Evolutionary conservation across 768 basidiomycete genomes (phyloP), one percentile per base, ranked within the genome.

Genomic region (Mycena sanguinolenta): DNA sequence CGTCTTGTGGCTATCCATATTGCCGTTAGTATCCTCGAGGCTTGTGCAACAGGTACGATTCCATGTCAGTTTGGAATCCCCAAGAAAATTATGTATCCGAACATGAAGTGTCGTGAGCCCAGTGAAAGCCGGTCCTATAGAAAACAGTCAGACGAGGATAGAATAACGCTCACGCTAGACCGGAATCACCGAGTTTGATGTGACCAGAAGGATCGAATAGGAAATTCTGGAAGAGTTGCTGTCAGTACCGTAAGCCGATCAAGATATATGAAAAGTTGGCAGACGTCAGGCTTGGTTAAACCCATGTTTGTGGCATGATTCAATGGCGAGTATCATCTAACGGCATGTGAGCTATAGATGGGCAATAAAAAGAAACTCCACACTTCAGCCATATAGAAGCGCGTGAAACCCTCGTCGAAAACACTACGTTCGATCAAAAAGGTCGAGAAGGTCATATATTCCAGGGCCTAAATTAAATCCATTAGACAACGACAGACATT

Each of bases 91-190:
- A 69, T 65, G 65, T 76, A 58, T 55, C 77, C 81, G 67, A 69
- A 95, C 95, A 97, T 65, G 92, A 92, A 30, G 95, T 96, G 82
- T 99, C 96, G 81, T 98, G 96, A 25, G 95, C 95, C 97, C 97
- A 98, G 82, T 97, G 97, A 69, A 96, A 86, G 85, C 96, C 93
- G 67, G 95, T 94, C 63, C 94, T 95, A 79, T 62, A 62, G n/a
- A n/a, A 34, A 58, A 71, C 54, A 14, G 19, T 68, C 25, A 28
- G 58, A 63, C 73, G 66, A 72, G 67, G 71, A 69, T 65, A 60
- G 74, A 76, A 72, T 63, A 68, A 65, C 55, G 91, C 95, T 84
- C 81, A 98, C 87, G 97, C 97, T 74, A 99, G 85, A 44, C 97
- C 97, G 79, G 98, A 98, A 81, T 98, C 97, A 77, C 94, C 94